A percentile compares a stretch with the other conserved stretches of the same genome.
phyloP scores from a whole-genome alignment of 148 eudicot genomes.

The Vaccinium darrowii region DNA sequence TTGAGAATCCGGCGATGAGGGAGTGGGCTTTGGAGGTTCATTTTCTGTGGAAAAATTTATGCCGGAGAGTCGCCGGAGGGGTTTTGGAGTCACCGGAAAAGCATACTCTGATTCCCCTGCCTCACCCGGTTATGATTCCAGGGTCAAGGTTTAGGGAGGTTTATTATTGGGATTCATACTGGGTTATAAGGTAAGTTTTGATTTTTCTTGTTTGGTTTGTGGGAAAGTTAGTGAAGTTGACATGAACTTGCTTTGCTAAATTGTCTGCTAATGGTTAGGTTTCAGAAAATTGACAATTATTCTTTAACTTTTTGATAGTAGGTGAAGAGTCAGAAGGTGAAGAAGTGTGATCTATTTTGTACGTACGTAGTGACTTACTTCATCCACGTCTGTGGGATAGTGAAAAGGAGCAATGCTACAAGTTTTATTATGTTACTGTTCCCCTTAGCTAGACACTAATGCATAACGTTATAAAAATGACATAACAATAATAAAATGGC shows the following conservation, averaged over 20 bases:
- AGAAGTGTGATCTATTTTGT: too few species aligned
- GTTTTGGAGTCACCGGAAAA: conserved; percentile 35
- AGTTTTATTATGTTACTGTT: not conserved
- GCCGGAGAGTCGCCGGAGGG: conserved; percentile 39
- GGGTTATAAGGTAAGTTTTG: conserved; percentile 69
- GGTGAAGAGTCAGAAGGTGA: not conserved
- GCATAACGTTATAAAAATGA: not conserved
- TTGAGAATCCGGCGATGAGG: conserved; percentile 53
- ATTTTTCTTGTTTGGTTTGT: not conserved
- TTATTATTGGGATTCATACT: conserved; percentile 93
- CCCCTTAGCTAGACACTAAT: not conserved
- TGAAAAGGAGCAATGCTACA: not conserved
- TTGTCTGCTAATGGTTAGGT: not conserved
- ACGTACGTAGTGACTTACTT: not conserved
- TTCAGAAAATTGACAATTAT: not conserved
- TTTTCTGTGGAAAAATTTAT: conserved; percentile 75
- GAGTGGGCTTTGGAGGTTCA: conserved; percentile 81
- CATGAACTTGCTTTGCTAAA: not conserved
- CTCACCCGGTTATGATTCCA: conserved; percentile 62
- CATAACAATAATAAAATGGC: not conserved
- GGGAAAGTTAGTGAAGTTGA: not conserved
- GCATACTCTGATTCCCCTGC: conserved; percentile 64
- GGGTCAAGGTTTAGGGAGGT: conserved; percentile 89
- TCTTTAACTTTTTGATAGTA: not conserved
- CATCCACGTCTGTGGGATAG: not conserved